Conservation (phyloP, 2,329 filamentous ascomycete species). For the Trichophyton benhamiae region DNA sequence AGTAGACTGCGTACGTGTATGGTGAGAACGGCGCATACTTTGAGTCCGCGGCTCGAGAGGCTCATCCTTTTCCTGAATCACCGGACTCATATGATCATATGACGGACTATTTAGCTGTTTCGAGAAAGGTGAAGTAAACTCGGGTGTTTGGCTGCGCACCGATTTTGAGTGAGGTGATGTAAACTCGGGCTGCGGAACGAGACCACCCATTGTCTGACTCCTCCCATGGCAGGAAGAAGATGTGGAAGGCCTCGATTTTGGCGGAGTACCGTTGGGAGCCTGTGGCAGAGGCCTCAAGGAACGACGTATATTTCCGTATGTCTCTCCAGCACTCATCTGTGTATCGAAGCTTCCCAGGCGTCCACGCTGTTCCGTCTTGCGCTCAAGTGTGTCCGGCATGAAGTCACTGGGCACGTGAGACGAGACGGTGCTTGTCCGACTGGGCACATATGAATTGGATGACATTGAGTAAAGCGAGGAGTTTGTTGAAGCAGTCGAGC, state of each 20-base stretch:
- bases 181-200: constrained; percentile 18
- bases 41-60: not conserved
- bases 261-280: constrained; percentile 42
- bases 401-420: constrained; percentile 53
- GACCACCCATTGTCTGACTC: constrained; percentile 53
- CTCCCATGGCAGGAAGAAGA: constrained; percentile 35
- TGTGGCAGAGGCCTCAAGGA: constrained; percentile 65
- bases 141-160: constrained; percentile 14
- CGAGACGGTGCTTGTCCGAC: constrained; percentile 56
- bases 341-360: constrained; percentile 29
- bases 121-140: not conserved
- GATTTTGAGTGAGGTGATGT: not conserved
- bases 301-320: constrained; percentile 61
- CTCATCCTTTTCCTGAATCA: not conserved
- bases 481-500: constrained; percentile 43
- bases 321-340: constrained; percentile 43
- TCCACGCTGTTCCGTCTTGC: constrained; percentile 3
- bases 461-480: constrained; percentile 42
- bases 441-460: constrained; percentile 40
- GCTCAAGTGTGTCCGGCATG: not conserved
- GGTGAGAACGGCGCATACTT: constrained; percentile 20
- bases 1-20: constrained; percentile 22
- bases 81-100: not conserved
- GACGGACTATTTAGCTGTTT: not conserved
- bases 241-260: constrained; percentile 20